Percentiles rank a stretch among this genome's conserved stretches.
These are phyloP conservation scores for Prosopis cineraria DNA, from an alignment of 306 rosid species.

Conservation along the genomic window DNA sequence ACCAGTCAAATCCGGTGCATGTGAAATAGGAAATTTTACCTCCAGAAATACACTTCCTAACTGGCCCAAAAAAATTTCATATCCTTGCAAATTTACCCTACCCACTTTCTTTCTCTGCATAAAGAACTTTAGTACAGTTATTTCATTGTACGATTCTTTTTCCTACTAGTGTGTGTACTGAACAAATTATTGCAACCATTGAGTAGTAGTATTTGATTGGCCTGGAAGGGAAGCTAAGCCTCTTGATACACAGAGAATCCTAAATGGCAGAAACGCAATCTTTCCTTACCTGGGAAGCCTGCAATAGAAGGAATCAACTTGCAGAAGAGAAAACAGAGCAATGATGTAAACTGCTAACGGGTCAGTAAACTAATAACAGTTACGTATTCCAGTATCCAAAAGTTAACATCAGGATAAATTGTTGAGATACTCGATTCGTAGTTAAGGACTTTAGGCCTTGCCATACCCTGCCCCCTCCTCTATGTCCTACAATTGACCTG, in stretches of 20 bases:
- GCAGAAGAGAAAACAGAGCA: constrained; percentile 18
- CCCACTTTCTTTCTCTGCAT: not conserved
- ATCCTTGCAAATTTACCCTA: not conserved
- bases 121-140: not conserved
- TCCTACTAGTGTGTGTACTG: not conserved
- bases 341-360: not conserved
- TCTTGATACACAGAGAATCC: constrained; percentile 36
- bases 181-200: no score
- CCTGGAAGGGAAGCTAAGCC: constrained; percentile 22
- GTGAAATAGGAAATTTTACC: no score
- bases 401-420: constrained; percentile 1
- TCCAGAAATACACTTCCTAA: no score
- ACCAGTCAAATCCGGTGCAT: no score
- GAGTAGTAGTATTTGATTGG: not conserved
- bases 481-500: constrained; percentile 36
- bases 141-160: not conserved
- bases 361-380: constrained; percentile 29
- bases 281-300: constrained; percentile 35
- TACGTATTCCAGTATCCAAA: constrained; percentile 45
- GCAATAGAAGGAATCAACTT: constrained; percentile 28
- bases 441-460: not conserved
- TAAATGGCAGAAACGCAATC: constrained; percentile 45
- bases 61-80: no score
- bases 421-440: not conserved
- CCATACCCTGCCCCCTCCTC: not conserved